Evolutionary conservation across 352 stramenopile species (phyloP).

Genomic region (Phytopythium helicoides): DNA sequence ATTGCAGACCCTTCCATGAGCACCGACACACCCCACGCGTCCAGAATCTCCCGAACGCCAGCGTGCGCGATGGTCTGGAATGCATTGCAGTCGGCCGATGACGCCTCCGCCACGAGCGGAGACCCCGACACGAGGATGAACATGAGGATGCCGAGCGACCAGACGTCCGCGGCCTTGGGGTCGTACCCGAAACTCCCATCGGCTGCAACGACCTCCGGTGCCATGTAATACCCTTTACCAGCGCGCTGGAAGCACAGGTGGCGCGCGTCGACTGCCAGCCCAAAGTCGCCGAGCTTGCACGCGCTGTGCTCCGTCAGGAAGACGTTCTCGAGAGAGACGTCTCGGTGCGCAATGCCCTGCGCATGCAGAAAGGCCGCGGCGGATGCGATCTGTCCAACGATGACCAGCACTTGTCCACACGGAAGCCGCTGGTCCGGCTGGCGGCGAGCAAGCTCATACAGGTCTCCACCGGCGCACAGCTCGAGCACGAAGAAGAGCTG

Average conservation of each 20-base stretch:
- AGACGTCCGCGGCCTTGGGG: no score
- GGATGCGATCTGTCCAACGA: constrained; percentile 19
- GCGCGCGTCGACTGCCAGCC: constrained; percentile 22
- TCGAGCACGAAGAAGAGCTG: constrained; percentile 44
- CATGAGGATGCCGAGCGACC: no score
- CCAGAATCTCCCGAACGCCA: constrained; percentile 24
- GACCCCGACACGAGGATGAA: constrained; percentile 48
- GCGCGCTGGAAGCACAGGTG: not conserved
- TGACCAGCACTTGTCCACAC: constrained; percentile 13
- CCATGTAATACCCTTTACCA: constrained; percentile 24
- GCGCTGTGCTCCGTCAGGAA: constrained; percentile 19
- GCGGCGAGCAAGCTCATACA: constrained; percentile 19
- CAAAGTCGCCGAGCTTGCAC: constrained; percentile 53
- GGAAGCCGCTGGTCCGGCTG: constrained; percentile 10
- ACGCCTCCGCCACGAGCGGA: constrained; percentile 23
- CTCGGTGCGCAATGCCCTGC: constrained; percentile 31
- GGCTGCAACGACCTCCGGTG: no score
- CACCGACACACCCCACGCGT: constrained; percentile 22
- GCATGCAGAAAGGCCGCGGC: constrained; percentile 23
- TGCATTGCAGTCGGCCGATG: constrained; percentile 13
- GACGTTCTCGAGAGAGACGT: constrained; percentile 57
- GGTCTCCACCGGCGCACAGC: constrained; percentile 22
- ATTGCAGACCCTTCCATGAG: constrained; percentile 9
- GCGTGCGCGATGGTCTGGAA: constrained; percentile 26
- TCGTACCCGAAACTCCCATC: no score